Percentiles rank a stretch among this genome's conserved stretches.
phyloP scores from a whole-genome alignment of 768 basidiomycete species.

The Russula sp. region DNA sequence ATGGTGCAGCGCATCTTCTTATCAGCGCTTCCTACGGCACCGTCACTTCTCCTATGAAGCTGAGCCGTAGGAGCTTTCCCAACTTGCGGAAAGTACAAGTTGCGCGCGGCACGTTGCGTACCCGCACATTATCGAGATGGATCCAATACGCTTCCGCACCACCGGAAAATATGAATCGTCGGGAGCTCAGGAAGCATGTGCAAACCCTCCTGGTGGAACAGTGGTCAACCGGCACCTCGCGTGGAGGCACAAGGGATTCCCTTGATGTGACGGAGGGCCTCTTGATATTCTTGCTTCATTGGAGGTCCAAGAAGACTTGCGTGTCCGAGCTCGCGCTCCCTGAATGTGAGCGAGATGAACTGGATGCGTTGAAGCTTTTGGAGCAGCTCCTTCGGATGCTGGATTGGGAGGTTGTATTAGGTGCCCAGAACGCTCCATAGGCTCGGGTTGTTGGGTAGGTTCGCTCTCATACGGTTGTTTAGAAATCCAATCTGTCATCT shows the following conservation, averaged over 20 bases:
- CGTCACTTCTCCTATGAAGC: neutral
- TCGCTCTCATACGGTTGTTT: neutral
- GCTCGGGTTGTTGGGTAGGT: neutral
- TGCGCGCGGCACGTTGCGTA: neutral
- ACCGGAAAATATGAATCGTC: neutral
- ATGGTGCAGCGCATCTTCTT: conserved; percentile 5
- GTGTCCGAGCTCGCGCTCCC: conserved; percentile 6
- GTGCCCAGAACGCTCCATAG: neutral
- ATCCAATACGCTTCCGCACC: neutral
- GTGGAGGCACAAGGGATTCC: too few species aligned
- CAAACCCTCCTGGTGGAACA: neutral
- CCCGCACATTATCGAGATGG: neutral
- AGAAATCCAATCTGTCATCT: neutral
- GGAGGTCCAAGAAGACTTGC: conserved; percentile 3
- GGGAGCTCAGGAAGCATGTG: conserved; percentile 1
- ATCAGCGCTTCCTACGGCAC: conserved; percentile 8
- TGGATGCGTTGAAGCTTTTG: conserved; percentile 1
- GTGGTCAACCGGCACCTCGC: neutral
- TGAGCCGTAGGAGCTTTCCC: neutral
- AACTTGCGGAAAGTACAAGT: conserved; percentile 2
- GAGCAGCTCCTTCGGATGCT: conserved; percentile 4
- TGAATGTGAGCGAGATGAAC: conserved; percentile 1
- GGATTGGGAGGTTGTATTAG: conserved; percentile 8
- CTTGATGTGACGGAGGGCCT: conserved; percentile 8
- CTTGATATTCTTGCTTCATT: conserved; percentile 6